Evolutionary conservation across 805 yeast species (phyloP).

Genomic region (Barnettozyma botsteinii): DNA sequence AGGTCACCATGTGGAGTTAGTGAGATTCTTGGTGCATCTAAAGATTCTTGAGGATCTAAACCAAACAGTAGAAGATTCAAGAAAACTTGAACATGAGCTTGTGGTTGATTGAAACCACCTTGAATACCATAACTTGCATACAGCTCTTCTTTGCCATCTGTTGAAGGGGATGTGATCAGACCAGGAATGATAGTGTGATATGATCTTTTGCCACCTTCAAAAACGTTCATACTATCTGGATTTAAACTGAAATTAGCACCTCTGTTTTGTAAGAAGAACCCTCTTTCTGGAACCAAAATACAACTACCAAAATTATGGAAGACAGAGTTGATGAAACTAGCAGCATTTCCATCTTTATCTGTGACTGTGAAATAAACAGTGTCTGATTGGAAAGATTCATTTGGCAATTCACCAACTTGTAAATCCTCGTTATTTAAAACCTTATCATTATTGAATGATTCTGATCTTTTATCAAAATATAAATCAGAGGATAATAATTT

Average conservation of each 20-base stretch:
- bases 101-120: conserved; percentile 88
- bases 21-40: conserved; percentile 72
- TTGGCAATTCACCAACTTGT: conserved; percentile 47
- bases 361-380: conserved; percentile 64
- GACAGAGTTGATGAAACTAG: conserved; percentile 74
- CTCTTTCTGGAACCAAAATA: conserved; percentile 56
- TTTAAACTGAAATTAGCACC: conserved; percentile 69
- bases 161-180: conserved; percentile 49
- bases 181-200: conserved; percentile 85
- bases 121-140: conserved; percentile 73
- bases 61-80: conserved; percentile 59
- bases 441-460: conserved; percentile 35
- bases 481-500: conserved; percentile 38
- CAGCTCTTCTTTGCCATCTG: conserved; percentile 36
- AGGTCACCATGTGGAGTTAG: conserved; percentile 46
- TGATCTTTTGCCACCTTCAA: conserved; percentile 67
- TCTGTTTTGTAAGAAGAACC: conserved; percentile 69
- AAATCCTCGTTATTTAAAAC: conserved; percentile 38
- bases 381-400: conserved; percentile 54
- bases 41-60: conserved; percentile 62
- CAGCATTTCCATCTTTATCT: conserved; percentile 70
- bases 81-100: conserved; percentile 75
- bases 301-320: conserved; percentile 67
- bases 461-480: conserved; percentile 46
- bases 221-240: conserved; percentile 49